Base-by-base conservation (phyloP, 1,139 yeast genomes). In the Geotrichum phurueaensis region DNA sequence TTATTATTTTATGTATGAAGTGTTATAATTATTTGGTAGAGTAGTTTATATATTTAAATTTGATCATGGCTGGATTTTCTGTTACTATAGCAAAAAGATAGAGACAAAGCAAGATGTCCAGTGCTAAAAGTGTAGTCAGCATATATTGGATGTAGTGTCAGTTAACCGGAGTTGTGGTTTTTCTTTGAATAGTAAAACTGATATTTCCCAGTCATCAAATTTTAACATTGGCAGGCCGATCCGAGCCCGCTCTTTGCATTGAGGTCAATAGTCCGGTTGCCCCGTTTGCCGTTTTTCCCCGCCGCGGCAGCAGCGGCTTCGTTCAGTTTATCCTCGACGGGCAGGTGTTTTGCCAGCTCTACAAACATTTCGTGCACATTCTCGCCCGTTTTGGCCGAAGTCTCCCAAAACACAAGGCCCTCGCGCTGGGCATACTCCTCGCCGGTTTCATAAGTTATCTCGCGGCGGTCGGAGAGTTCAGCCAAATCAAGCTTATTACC, bases 331-430 rank as follows among this genome's bases (percentile, higher is more conserved):
- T 39, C 47, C 18, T 39, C 47, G 2, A 39, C 47, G 20, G 47
- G 47, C 7, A 39, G 47, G n/a, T 39, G 47, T n/a, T n/a, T 39
- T 39, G 47, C 47, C 5, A 39, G 47, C 51, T 70, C 72, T 43
- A 73, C 47, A 39, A 39, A 39, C 47, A 39, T 39, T n/a, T 39
- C 47, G 20, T 39, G 20, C 39, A 91, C 97, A 68, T 90, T 87
- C 61, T 91, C 86, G 68, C 90, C 90, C 64, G 90, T 85, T 81
- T 89, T 86, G 49, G 97, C 97, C 66, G 94, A 85, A 1, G 97
- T 90, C 74, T 91, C 97, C 71, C 90, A 89, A 73, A 91, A 91
- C 29, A 95, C 90, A n/a, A 86, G 91, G 68, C 87, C 80, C 2
- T 92, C 92, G 85, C 96, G 87, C 62, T 84, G 86, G 65, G 84